Percentiles rank a stretch among this genome's conserved stretches.
Conservation (phyloP, 768 basidiomycete species). For the Mycena haematopus region DNA sequence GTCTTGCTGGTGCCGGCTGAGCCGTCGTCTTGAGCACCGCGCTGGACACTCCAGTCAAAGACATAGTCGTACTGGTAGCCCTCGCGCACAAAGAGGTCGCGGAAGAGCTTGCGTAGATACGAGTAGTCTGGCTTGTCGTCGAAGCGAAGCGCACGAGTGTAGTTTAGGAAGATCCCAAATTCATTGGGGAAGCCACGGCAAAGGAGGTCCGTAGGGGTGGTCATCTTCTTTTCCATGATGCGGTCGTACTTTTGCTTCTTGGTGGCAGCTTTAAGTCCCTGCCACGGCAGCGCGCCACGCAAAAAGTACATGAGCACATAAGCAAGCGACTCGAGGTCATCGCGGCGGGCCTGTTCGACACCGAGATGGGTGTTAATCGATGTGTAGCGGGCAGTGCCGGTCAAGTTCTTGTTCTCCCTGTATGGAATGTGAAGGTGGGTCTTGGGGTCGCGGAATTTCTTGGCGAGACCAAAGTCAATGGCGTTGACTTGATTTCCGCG, state of each 20-base stretch:
- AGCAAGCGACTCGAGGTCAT: conserved; percentile 97
- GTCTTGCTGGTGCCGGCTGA: conserved; percentile 67
- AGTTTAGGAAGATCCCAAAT: conserved; percentile 99
- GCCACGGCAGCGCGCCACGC: conserved; percentile 97
- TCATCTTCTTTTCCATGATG: conserved; percentile 99
- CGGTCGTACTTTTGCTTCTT: conserved; percentile 99
- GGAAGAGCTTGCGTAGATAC: conserved; percentile 99
- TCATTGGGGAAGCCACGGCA: conserved; percentile 99
- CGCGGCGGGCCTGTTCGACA: conserved; percentile 96
- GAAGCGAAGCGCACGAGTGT: conserved; percentile 97
- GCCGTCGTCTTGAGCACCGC: conserved; percentile 71
- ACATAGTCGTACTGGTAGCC: conserved; percentile 99
- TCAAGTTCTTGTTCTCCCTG: conserved; percentile 99
- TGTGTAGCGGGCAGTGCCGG: conserved; percentile 98
- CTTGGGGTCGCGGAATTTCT: conserved; percentile 99
- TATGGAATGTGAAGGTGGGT: conserved; percentile 99
- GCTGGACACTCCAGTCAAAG: conserved; percentile 97
- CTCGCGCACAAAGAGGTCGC: conserved; percentile 95
- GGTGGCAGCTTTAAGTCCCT: conserved; percentile 98
- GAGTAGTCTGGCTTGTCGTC: conserved; percentile 99
- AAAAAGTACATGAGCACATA: conserved; percentile 99
- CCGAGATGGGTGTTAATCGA: conserved; percentile 99
- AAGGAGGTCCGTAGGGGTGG: conserved; percentile 93
- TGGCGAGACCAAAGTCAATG: conserved; percentile 97
- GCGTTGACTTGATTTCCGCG: conserved; percentile 99